phyloP scores from a whole-genome alignment of 441 rosid genomes.

The Erysimum pusillum region DNA sequence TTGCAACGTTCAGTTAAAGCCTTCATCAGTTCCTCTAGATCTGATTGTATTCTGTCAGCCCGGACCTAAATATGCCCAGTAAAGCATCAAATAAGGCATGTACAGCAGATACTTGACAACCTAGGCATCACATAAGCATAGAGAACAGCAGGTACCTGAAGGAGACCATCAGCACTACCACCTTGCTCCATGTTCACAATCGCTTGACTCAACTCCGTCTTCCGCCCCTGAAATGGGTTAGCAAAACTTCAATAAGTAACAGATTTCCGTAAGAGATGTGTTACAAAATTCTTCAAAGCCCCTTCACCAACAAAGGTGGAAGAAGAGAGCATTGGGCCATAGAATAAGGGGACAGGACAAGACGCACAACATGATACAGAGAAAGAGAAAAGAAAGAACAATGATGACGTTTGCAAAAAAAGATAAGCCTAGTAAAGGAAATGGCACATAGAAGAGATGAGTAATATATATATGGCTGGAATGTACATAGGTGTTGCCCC shows the following conservation, averaged over 20 bases:
- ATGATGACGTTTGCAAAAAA: slow-evolving; percentile 6
- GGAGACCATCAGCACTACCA: slow-evolving; percentile 96
- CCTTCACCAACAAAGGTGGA: slow-evolving; percentile 23
- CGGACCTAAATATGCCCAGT: slow-evolving; percentile 71
- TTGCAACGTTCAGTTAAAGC: slow-evolving; percentile 81
- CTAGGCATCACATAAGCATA: slow-evolving; percentile 34
- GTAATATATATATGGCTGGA: slow-evolving; percentile 8
- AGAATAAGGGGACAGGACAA: slow-evolving; percentile 20
- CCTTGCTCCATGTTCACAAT: slow-evolving; percentile 91
- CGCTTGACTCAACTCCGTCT: slow-evolving; percentile 88
- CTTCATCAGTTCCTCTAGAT: slow-evolving; percentile 89
- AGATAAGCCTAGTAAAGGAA: slow-evolving; percentile 6
- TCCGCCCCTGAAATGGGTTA: slow-evolving; percentile 72
- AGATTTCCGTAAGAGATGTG: slow-evolving; percentile 3
- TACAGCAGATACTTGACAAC: slow-evolving; percentile 29
- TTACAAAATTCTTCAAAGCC: slow-evolving; percentile 1
- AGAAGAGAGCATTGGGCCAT: slow-evolving; percentile 19
- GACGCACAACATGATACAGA: slow-evolving; percentile 13
- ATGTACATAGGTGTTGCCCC: slow-evolving; percentile 17
- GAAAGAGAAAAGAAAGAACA: slow-evolving; percentile 19
- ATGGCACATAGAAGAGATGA: background rate
- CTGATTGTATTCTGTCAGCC: slow-evolving; percentile 95
- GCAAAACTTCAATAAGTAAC: slow-evolving; percentile 37
- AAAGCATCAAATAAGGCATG: slow-evolving; percentile 41
- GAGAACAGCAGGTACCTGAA: slow-evolving; percentile 68